Evolutionary conservation across 2,329 filamentous ascomycete species (phyloP).

Genomic region (Pseudofabraea citricarpa): DNA sequence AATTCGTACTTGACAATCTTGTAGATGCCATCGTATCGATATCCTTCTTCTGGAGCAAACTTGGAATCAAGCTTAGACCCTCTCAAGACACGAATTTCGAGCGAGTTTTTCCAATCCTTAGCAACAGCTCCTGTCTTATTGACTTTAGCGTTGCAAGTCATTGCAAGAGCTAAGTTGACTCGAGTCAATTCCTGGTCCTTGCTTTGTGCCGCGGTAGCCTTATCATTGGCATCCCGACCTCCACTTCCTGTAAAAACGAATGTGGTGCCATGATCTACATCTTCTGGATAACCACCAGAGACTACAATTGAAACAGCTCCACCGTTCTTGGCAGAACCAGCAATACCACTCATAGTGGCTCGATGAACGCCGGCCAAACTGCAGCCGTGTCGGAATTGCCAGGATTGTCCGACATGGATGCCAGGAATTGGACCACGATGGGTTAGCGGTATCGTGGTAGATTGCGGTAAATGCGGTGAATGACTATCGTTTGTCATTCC

Average conservation of each 20-base stretch:
- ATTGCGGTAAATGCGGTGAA: neutral
- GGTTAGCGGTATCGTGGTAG: neutral
- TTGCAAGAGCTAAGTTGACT: neutral
- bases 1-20: neutral
- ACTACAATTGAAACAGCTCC: slow-evolving; percentile 3
- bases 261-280: neutral
- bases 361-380: slow-evolving; percentile 1
- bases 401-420: slow-evolving; percentile 2
- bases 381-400: neutral
- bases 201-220: neutral
- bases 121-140: neutral
- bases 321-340: neutral
- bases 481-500: neutral
- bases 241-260: slow-evolving; percentile 2
- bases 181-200: slow-evolving; percentile 1
- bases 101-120: neutral
- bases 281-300: neutral
- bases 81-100: neutral
- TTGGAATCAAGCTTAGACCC: neutral
- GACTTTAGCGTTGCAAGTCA: neutral
- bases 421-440: slow-evolving; percentile 3
- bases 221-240: neutral
- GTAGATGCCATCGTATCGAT: slow-evolving; percentile 1
- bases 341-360: slow-evolving; percentile 1
- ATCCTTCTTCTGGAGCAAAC: neutral